phyloP scores from a whole-genome alignment of 2,329 filamentous ascomycete genomes.

The Orbilia blumenaviensis region DNA sequence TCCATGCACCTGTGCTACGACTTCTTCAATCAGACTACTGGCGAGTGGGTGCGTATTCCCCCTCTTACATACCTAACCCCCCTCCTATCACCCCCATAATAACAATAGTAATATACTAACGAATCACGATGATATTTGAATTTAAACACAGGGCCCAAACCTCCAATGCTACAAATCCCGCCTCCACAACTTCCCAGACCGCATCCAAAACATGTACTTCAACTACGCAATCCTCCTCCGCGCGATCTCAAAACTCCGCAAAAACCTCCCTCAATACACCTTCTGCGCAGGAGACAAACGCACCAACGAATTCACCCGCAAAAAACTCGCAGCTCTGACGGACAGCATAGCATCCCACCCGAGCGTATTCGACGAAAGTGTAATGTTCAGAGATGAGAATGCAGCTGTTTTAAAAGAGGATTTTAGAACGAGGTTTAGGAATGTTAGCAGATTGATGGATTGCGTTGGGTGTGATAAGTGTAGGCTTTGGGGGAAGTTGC shows the following conservation, averaged over 20 bases:
- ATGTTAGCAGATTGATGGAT: slow-evolving; percentile 96
- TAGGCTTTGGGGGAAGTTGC: slow-evolving; percentile 95
- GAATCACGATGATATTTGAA: background rate
- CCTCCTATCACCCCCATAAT: too few species aligned
- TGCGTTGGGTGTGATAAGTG: slow-evolving; percentile 99
- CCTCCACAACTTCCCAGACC: slow-evolving; percentile 85
- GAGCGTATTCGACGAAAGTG: slow-evolving; percentile 87
- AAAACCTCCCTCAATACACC: slow-evolving; percentile 79
- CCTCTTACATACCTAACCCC: too few species aligned
- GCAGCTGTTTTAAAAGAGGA: slow-evolving; percentile 87
- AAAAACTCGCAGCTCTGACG: slow-evolving; percentile 81
- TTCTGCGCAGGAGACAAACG: slow-evolving; percentile 87
- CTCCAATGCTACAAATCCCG: slow-evolving; percentile 85
- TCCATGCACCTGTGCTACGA: slow-evolving; percentile 96
- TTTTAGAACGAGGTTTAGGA: slow-evolving; percentile 95
- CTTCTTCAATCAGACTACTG: slow-evolving; percentile 93
- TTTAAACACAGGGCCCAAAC: slow-evolving; percentile 71
- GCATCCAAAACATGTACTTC: slow-evolving; percentile 97
- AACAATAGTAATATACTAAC: background rate
- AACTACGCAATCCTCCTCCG: slow-evolving; percentile 96
- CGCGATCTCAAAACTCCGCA: slow-evolving; percentile 87
- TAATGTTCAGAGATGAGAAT: slow-evolving; percentile 82
- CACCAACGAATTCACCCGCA: slow-evolving; percentile 81
- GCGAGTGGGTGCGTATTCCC: slow-evolving; percentile 71
- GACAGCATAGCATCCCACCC: slow-evolving; percentile 69